Conservation (phyloP, 2,329 filamentous ascomycete species). For the Tolypocladium tundrense region DNA sequence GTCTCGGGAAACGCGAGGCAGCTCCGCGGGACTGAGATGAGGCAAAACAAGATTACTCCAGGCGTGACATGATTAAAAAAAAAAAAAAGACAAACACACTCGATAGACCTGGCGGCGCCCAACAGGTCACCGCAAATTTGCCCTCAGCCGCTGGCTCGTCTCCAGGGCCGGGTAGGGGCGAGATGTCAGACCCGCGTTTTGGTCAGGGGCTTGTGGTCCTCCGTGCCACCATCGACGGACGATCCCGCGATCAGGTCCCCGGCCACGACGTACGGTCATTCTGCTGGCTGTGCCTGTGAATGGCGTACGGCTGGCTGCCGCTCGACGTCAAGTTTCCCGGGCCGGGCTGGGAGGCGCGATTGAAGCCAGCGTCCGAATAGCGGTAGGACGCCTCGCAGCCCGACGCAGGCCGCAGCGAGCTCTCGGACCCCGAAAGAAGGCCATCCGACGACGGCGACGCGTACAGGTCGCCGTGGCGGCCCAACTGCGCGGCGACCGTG, state of each 20-base stretch:
- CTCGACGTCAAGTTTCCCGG: not conserved
- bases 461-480: not conserved
- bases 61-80: not conserved
- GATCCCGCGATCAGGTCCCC: not conserved
- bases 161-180: not conserved
- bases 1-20: not conserved
- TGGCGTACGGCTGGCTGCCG: not conserved
- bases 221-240: not conserved
- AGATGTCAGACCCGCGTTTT: not conserved
- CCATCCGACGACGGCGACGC: not conserved
- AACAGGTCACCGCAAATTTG: not conserved
- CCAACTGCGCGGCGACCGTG: not conserved
- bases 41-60: not conserved
- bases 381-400: not conserved
- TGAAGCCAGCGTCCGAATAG: not conserved
- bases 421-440: not conserved
- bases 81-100: conserved; percentile 1
- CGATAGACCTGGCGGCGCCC: not conserved
- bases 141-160: not conserved
- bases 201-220: not conserved
- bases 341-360: not conserved
- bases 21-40: not conserved
- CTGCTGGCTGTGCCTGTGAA: not conserved
- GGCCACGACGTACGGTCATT: not conserved
- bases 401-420: not conserved